phyloP scores from a whole-genome alignment of 352 stramenopile species.

The Pythium guiyangense region DNA sequence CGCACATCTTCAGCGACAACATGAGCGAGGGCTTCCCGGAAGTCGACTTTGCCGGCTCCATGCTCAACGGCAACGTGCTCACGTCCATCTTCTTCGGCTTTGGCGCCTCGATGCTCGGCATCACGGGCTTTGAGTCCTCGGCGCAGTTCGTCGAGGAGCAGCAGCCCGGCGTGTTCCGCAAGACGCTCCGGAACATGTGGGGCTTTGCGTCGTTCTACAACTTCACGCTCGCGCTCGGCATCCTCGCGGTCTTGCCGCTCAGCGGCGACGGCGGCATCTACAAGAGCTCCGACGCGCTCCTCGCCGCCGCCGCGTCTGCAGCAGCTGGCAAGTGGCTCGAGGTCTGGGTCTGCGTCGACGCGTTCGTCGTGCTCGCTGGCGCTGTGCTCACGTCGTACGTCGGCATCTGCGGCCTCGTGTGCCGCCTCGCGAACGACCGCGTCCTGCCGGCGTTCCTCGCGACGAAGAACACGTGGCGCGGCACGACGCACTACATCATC shows the following conservation, averaged over 20 bases:
- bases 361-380: constrained; percentile 85
- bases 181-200: constrained; percentile 81
- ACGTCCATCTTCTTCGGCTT: constrained; percentile 73
- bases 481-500: constrained; percentile 81
- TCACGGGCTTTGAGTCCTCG: constrained; percentile 86
- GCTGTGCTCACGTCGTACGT: constrained; percentile 83
- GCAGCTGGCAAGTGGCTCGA: constrained; percentile 33
- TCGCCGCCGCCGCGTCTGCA: constrained; percentile 20
- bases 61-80: constrained; percentile 31
- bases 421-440: constrained; percentile 65
- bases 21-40: constrained; percentile 41
- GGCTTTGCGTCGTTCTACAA: constrained; percentile 81
- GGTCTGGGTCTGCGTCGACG: constrained; percentile 63
- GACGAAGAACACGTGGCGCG: constrained; percentile 50
- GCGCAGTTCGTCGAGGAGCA: constrained; percentile 89
- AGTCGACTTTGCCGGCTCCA: constrained; percentile 47
- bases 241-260: constrained; percentile 71
- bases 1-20: constrained; percentile 59
- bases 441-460: constrained; percentile 51
- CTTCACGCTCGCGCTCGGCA: constrained; percentile 52
- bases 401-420: constrained; percentile 68
- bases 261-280: no score
- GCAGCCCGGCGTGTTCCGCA: constrained; percentile 12
- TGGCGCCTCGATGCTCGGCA: constrained; percentile 76
- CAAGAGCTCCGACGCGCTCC: constrained; percentile 22